Percentiles rank a stretch among this genome's conserved stretches.
Conservation (phyloP, 257 asterid species). For the Parsonsia alboflavescens region DNA sequence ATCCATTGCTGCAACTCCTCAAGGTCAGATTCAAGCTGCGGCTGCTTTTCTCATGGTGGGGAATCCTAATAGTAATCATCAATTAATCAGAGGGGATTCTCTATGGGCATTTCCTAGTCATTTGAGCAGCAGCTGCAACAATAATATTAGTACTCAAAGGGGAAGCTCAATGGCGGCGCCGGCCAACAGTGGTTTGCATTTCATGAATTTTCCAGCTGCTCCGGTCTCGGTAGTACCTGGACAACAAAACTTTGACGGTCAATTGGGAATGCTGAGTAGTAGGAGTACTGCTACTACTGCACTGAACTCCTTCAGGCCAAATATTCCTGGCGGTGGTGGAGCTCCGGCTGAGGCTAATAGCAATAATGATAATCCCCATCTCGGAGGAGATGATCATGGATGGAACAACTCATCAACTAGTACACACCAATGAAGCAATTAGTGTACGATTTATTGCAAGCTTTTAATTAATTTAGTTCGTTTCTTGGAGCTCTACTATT, state of each 20-base stretch:
- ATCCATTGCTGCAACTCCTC: conserved; percentile 21
- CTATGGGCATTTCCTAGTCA: conserved; percentile 41
- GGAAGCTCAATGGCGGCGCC: conserved; percentile 20
- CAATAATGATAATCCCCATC: conserved; percentile 10
- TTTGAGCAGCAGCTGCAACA: conserved; percentile 19
- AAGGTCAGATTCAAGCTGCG: conserved; percentile 28
- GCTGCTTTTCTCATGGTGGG: conserved; percentile 29
- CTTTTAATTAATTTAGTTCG: neutral
- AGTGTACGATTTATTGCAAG: conserved; percentile 13
- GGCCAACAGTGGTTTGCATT: conserved; percentile 36
- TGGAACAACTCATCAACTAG: conserved; percentile 23
- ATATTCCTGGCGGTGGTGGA: conserved; percentile 28
- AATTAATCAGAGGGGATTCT: conserved; percentile 35
- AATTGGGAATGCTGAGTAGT: conserved; percentile 40
- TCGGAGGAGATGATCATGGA: conserved; percentile 15
- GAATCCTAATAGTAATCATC: conserved; percentile 28
- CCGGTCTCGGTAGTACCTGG: conserved; percentile 32
- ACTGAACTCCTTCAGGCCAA: conserved; percentile 37
- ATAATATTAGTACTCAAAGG: conserved; percentile 13
- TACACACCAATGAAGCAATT: neutral
- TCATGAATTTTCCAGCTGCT: conserved; percentile 49
- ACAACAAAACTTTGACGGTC: conserved; percentile 44
- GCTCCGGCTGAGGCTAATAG: conserved; percentile 22
- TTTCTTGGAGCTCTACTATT: neutral
- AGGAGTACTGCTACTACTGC: conserved; percentile 19